Evolutionary conservation across 2,329 filamentous ascomycete genomes (phyloP).

Genomic region (Akanthomyces lecanii): DNA sequence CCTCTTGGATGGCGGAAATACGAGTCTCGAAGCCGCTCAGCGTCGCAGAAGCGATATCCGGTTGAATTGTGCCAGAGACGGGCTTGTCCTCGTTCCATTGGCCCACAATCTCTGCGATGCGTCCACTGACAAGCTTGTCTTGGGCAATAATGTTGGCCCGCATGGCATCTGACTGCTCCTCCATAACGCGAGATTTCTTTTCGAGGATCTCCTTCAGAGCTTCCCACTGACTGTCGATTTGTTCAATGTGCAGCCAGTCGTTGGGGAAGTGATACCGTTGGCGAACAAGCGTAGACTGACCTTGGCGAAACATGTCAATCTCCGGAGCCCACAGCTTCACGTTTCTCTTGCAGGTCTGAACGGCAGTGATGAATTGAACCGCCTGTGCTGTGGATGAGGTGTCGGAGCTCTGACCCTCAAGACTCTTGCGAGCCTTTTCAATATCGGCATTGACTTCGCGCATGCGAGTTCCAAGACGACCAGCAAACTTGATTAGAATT

Average conservation of each 20-base stretch:
- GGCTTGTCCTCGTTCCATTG: conserved; percentile 98
- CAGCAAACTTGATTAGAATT: conserved; percentile 88
- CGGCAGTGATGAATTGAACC: conserved; percentile 96
- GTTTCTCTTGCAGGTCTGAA: conserved; percentile 92
- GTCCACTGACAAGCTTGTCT: conserved; percentile 84
- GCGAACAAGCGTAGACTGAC: conserved; percentile 84
- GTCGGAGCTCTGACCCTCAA: conserved; percentile 89
- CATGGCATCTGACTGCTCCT: conserved; percentile 92
- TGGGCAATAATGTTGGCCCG: conserved; percentile 93
- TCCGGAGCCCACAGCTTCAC: conserved; percentile 93
- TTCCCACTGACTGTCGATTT: conserved; percentile 94
- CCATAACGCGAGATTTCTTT: conserved; percentile 90
- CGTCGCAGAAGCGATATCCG: conserved; percentile 79
- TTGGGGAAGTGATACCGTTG: conserved; percentile 90
- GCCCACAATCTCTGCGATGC: conserved; percentile 75
- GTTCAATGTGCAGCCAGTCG: conserved; percentile 94
- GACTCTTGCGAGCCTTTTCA: conserved; percentile 80
- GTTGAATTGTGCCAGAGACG: conserved; percentile 88
- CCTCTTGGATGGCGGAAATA: conserved; percentile 78
- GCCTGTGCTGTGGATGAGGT: conserved; percentile 94
- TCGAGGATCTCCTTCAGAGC: conserved; percentile 86
- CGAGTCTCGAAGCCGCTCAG: conserved; percentile 78
- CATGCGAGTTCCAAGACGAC: conserved; percentile 83
- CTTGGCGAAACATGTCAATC: conserved; percentile 92
- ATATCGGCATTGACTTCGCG: conserved; percentile 89